Base-by-base conservation (phyloP, 2,329 filamentous ascomycete genomes). In the Ascochyta lentis region DNA sequence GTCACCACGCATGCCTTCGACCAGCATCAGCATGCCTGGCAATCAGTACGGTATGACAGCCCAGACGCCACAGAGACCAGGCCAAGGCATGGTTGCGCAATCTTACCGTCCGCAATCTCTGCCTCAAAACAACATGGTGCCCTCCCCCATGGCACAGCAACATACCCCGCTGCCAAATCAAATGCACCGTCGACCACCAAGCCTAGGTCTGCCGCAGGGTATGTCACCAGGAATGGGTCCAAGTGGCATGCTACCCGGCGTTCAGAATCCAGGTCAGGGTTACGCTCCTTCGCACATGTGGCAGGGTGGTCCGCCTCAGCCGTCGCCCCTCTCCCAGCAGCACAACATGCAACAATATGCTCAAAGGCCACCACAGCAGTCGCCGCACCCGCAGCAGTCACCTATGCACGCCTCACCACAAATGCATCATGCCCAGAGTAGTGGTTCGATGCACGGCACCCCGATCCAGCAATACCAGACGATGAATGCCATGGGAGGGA, bases 21-120 rank as follows among this genome's bases (percentile, higher is more conserved):
- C 87, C 59, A 78, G 83, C 51, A 74, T 84, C 23, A 79, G 82
- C 40, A 80, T 82, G 44, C 80, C 80, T 47, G 77, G 84, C 62
- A 80, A 83, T 42, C 84, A 86, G 63, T 82, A 86, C 15, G 79
- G 80, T 44, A 80, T 86, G 64, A 77, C 84, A n/a, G 77, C 84
- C 6, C 84, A 85, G 59, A 86, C 77, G 37, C 78, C 78, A 40
- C 76, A 88, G 66, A 86, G 85, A 64, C 84, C 84, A 39, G 65
- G 74, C 13, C 86, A 88, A 71, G 80, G 87, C 78, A 86, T 89
- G 83, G 63, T 84, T 75, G 64, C 84, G 79, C 82, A 82, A 59
- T 81, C 85, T 1, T 96, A 92, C 76, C 86, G 88, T 49, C 89
- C 88, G 69, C 84, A 90, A 49, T 81, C 88, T 46, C 87, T 90